Percentiles rank a stretch among this genome's conserved stretches.
phyloP scores from a whole-genome alignment of 164 flowering plant species.

The Santalum album region DNA sequence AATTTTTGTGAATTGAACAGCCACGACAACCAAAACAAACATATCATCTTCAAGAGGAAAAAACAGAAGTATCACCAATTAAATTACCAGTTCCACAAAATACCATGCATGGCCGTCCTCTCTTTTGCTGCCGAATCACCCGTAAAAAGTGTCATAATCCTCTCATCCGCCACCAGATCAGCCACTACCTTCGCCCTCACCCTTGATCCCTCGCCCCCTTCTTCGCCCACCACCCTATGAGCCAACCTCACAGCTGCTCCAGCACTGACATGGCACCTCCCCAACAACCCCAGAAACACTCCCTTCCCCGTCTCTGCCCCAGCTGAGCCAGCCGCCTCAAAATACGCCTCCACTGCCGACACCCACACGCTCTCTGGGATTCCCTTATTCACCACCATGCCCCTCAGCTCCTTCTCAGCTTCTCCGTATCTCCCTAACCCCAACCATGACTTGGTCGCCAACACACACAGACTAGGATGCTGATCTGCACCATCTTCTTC shows the following conservation, averaged over 20 bases:
- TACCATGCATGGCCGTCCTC: constrained; percentile 73
- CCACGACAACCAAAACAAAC: too few species aligned
- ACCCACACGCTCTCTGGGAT: constrained; percentile 84
- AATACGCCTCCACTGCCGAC: constrained; percentile 76
- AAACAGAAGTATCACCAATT: too few species aligned
- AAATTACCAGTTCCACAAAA: constrained; percentile 81
- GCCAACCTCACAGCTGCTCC: constrained; percentile 64
- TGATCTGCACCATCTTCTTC: constrained; percentile 41
- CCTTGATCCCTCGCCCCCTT: constrained; percentile 26
- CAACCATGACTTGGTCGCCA: constrained; percentile 93
- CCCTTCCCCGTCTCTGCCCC: constrained; percentile 73
- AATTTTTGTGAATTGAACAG: too few species aligned
- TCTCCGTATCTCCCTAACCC: constrained; percentile 67
- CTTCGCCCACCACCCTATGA: constrained; percentile 33
- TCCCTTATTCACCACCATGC: constrained; percentile 62
- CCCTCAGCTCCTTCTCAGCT: constrained; percentile 90
- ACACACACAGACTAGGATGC: constrained; percentile 68
- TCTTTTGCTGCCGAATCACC: constrained; percentile 49
- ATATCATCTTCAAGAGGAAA: too few species aligned
- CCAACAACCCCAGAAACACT: constrained; percentile 68
- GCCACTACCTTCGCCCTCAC: constrained; percentile 59
- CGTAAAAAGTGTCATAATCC: constrained; percentile 61
- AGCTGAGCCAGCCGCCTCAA: constrained; percentile 62
- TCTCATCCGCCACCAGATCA: constrained; percentile 73
- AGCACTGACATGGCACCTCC: constrained; percentile 74